These are phyloP conservation scores for Hymenoscyphus linearis DNA, from an alignment of 2,329 filamentous ascomycete genomes.

Conservation along the genomic window DNA sequence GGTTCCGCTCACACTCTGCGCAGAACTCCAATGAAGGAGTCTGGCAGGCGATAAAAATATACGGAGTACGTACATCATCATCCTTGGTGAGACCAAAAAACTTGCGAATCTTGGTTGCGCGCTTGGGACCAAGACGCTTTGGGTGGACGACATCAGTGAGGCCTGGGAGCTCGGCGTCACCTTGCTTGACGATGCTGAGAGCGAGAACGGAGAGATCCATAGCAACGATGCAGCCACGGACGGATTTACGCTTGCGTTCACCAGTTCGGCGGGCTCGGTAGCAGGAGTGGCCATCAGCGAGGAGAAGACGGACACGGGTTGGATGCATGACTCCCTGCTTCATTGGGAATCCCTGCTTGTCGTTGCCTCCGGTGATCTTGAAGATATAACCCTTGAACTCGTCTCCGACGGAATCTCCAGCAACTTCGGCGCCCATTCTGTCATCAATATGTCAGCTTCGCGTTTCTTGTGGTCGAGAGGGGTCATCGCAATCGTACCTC, in stretches of 20 bases:
- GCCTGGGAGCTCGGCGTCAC: slow-evolving; percentile 88
- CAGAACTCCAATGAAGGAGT: slow-evolving; percentile 16
- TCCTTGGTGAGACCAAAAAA: slow-evolving; percentile 99
- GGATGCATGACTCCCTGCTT: slow-evolving; percentile 99
- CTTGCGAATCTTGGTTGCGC: slow-evolving; percentile 98
- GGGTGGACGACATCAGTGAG: slow-evolving; percentile 97
- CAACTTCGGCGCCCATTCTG: slow-evolving; percentile 84
- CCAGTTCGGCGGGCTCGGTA: slow-evolving; percentile 96
- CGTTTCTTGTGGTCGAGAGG: slow-evolving; percentile 41
- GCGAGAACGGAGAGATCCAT: slow-evolving; percentile 93
- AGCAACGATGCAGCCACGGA: slow-evolving; percentile 97
- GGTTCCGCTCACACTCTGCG: slow-evolving; percentile 52
- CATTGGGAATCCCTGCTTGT: slow-evolving; percentile 99
- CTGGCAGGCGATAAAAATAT: slow-evolving; percentile 68
- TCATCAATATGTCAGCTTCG: slow-evolving; percentile 22
- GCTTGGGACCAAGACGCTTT: slow-evolving; percentile 99
- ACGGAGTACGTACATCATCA: slow-evolving; percentile 87
- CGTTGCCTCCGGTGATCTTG: slow-evolving; percentile 99
- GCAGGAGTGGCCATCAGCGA: slow-evolving; percentile 96
- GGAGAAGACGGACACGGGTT: slow-evolving; percentile 95
- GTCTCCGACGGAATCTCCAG: slow-evolving; percentile 91
- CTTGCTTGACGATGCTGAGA: slow-evolving; percentile 96
- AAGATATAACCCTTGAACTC: slow-evolving; percentile 99
- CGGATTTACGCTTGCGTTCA: slow-evolving; percentile 99
- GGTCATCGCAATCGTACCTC: slow-evolving; percentile 47